Evolutionary conservation across 2,329 filamentous ascomycete genomes (phyloP).

Genomic region (Pseudopithomyces chartarum): DNA sequence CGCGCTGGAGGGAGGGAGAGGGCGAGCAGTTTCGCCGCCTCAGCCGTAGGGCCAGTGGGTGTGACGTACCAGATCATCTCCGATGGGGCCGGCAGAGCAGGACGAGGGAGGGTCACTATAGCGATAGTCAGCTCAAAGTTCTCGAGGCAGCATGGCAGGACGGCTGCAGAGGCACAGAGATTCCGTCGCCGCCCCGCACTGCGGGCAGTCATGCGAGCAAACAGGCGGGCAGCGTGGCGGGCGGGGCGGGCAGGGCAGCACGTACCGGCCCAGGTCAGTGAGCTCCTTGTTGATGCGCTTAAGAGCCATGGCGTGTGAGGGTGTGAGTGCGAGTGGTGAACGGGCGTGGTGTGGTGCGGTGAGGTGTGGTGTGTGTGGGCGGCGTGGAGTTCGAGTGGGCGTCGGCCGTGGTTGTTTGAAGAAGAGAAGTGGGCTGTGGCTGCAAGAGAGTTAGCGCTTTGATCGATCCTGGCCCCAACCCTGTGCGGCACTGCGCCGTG

Average conservation of each 20-base stretch:
- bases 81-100: constrained; percentile 95
- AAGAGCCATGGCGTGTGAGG: constrained; percentile 69
- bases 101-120: constrained; percentile 94
- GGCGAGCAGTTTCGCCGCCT: constrained; percentile 26
- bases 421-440: constrained; percentile 42
- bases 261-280: constrained; percentile 83
- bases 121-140: constrained; percentile 38
- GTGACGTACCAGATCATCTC: constrained; percentile 91
- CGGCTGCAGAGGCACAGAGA: constrained; percentile 17
- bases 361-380: no score
- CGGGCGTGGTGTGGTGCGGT: constrained; percentile 12
- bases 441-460: constrained; percentile 38
- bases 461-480: constrained; percentile 31
- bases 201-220: constrained; percentile 46
- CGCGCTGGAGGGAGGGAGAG: constrained; percentile 14
- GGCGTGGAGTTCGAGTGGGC: constrained; percentile 24
- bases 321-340: constrained; percentile 10
- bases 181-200: constrained; percentile 39
- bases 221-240: constrained; percentile 25
- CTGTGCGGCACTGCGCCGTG: constrained; percentile 19
- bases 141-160: constrained; percentile 9
- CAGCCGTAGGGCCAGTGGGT: constrained; percentile 35
- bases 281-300: constrained; percentile 97
- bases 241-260: constrained; percentile 26
- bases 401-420: constrained; percentile 34